Percentiles rank a stretch among this genome's conserved stretches.
Evolutionary conservation across 2,329 filamentous ascomycete genomes (phyloP).

Genomic region (Clarireedia hainanense): DNA sequence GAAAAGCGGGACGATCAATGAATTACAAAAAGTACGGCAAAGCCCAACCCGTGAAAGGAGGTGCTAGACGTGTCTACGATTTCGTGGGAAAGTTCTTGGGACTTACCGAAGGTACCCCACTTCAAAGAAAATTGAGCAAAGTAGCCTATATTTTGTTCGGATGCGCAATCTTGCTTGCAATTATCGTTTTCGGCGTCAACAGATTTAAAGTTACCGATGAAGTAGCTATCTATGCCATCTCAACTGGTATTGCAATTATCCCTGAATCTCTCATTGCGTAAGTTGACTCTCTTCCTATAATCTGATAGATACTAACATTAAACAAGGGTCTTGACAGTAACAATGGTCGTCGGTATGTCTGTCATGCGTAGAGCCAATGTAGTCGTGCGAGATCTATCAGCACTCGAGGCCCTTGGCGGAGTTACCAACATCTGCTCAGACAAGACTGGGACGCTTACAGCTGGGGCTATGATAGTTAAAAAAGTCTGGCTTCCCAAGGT

Average conservation of each 20-base stretch:
- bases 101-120: constrained; percentile 53
- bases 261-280: constrained; percentile 46
- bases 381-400: constrained; percentile 49
- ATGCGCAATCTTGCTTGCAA: constrained; percentile 38
- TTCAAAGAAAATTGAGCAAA: constrained; percentile 58
- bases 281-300: neutral
- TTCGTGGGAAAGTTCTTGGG: constrained; percentile 47
- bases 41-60: constrained; percentile 40
- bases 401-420: constrained; percentile 47
- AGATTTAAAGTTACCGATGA: constrained; percentile 31
- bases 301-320: constrained; percentile 12
- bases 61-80: constrained; percentile 39
- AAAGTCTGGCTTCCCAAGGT: constrained; percentile 48
- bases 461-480: constrained; percentile 49
- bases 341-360: constrained; percentile 55
- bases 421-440: constrained; percentile 68
- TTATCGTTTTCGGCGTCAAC: constrained; percentile 34
- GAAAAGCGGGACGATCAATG: constrained; percentile 42
- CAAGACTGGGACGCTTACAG: constrained; percentile 66
- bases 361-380: constrained; percentile 49
- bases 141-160: constrained; percentile 57
- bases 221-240: constrained; percentile 28
- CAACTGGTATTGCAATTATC: constrained; percentile 46
- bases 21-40: constrained; percentile 37
- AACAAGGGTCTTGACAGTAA: constrained; percentile 57